These are phyloP conservation scores for Botrytis fragariae DNA, from an alignment of 2,329 filamentous ascomycete species.

Conservation along the genomic window DNA sequence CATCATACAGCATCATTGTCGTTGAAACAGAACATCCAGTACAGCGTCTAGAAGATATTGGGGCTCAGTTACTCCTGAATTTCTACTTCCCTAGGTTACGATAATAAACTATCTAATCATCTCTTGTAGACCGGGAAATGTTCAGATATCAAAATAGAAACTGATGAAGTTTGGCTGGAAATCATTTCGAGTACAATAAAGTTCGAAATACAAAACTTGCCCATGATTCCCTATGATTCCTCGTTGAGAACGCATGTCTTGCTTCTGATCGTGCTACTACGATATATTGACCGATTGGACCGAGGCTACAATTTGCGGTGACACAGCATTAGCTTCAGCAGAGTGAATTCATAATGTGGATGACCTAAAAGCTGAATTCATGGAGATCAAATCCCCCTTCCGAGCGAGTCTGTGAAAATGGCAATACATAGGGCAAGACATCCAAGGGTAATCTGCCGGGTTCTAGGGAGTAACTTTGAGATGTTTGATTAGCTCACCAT, in stretches of 20 bases:
- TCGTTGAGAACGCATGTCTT: conserved; percentile 11
- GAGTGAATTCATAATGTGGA: conserved; percentile 13
- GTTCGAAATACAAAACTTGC: too few relatives aligned
- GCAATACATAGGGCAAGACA: conserved; percentile 17
- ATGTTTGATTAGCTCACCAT: conserved; percentile 11
- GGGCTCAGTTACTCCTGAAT: conserved; percentile 10
- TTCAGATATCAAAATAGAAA: neutral
- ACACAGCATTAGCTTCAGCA: conserved; percentile 20
- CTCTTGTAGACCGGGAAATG: neutral
- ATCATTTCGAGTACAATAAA: neutral
- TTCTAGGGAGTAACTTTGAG: neutral
- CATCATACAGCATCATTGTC: neutral
- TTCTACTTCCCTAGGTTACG: neutral
- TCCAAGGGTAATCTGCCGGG: conserved; percentile 1
- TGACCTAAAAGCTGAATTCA: conserved; percentile 15
- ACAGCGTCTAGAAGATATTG: neutral
- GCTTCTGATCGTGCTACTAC: conserved; percentile 5
- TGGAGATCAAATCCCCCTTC: conserved; percentile 7
- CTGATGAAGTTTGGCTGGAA: neutral
- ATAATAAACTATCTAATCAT: neutral
- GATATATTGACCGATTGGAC: neutral
- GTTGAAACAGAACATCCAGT: neutral
- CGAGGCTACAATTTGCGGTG: conserved; percentile 5
- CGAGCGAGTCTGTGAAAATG: neutral
- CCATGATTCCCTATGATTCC: neutral